phyloP scores from a whole-genome alignment of 768 basidiomycete species.

The Cystobasidium ongulense region DNA sequence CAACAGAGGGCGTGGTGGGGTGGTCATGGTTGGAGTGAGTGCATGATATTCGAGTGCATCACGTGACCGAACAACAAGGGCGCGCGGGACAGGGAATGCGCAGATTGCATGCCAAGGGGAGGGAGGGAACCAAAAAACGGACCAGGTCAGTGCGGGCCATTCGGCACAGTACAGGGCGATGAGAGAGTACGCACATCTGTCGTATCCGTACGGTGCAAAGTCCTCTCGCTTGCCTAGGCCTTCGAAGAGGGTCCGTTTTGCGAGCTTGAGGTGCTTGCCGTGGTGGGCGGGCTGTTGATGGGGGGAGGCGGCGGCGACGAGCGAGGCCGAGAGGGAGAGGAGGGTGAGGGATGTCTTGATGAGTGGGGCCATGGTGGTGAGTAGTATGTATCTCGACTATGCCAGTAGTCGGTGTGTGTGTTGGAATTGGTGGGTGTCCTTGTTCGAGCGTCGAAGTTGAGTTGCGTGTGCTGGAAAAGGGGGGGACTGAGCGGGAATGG shows the following conservation, averaged over 20 bases:
- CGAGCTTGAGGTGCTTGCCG: conserved; percentile 20
- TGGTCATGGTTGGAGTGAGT: background rate
- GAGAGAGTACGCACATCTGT: conserved; percentile 20
- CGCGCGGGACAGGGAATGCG: background rate
- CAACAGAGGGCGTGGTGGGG: background rate
- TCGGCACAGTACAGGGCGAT: background rate
- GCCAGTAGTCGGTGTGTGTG: conserved; percentile 6
- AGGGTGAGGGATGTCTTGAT: conserved; percentile 23
- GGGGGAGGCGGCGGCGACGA: background rate
- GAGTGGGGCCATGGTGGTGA: conserved; percentile 8
- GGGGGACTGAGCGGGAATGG: background rate
- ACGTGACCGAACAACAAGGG: background rate
- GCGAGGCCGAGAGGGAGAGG: background rate
- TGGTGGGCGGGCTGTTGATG: background rate
- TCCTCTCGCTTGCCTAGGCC: conserved; percentile 6
- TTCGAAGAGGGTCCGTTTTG: conserved; percentile 18
- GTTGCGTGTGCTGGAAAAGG: background rate
- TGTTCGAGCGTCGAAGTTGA: background rate
- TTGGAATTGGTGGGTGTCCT: background rate
- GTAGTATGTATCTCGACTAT: conserved; percentile 1
- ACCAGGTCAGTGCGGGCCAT: background rate
- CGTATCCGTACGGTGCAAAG: conserved; percentile 23
- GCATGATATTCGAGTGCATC: background rate
- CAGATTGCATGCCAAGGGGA: background rate
- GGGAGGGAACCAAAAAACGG: background rate